A percentile compares a stretch with the other conserved stretches of the same genome.
These are phyloP conservation scores for Sporothrix dimorphospora DNA, from an alignment of 2,329 filamentous ascomycete genomes.

Conservation along the genomic window DNA sequence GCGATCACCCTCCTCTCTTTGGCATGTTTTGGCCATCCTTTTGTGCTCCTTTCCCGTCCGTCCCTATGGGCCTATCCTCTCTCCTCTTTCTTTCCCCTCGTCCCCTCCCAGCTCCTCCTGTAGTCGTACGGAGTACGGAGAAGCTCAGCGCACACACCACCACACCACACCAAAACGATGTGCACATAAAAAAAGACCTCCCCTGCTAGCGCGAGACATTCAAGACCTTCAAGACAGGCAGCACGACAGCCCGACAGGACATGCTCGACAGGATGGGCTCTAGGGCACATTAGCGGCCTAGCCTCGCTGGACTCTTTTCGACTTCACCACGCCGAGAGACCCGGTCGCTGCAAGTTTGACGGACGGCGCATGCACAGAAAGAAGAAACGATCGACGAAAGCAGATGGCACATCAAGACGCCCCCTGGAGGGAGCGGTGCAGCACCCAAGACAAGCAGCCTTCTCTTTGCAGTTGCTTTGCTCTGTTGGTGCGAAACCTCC, in stretches of 20 bases:
- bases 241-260: not conserved
- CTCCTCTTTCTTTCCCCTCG: not conserved
- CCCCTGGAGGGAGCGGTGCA: too few species aligned
- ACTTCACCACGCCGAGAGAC: not conserved
- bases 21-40: not conserved
- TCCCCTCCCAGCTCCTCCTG: too few species aligned
- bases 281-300: too few species aligned
- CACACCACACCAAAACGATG: conserved; percentile 10
- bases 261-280: too few species aligned
- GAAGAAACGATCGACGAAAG: conserved; percentile 15
- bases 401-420: too few species aligned
- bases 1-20: not conserved
- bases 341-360: not conserved
- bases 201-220: conserved; percentile 1
- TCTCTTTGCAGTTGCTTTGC: not conserved
- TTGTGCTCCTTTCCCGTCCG: not conserved
- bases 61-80: too few species aligned
- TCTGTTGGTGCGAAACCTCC: too few species aligned
- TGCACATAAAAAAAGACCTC: not conserved
- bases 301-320: too few species aligned
- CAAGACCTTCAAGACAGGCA: not conserved
- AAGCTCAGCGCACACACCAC: not conserved
- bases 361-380: not conserved
- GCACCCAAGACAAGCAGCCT: conserved; percentile 19
- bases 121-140: too few species aligned